Evolutionary conservation across 345 rosid genomes (phyloP), one percentile per base, ranked within the genome.

Genomic region (Rubroshorea leprosula): DNA sequence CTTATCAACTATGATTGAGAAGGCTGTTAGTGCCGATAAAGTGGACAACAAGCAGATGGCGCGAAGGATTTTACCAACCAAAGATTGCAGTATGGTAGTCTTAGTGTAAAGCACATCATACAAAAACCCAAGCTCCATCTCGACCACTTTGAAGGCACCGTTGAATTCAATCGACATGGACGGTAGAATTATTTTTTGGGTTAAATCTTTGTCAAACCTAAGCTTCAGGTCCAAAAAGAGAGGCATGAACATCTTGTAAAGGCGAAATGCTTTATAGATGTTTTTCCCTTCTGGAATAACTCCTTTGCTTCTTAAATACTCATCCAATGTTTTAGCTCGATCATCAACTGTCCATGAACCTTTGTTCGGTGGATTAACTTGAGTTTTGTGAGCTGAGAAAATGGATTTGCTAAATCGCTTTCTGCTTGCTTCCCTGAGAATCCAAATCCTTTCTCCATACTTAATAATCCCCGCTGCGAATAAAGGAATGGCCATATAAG

Each of bases 81-180:
- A 27, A 17, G 23, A 6, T 0, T 21, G 62, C 53, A 59, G 1
- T 13, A 1, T 47, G 14, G 56, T 23, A 82, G 19, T 76, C 68
- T 84, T 84, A 58, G 83, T 84, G 67, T 73, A 76, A 13, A 79
- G 59, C 61, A 55, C 22, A 45, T 79, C 85, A 25, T 69, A 81
- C 39, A 81, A 55, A 58, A 83, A 71, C 31, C 68, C 55, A 0
- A 81, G 75, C 57, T 74, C 83, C 12, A 55, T 67, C 57, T 75
- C 84, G 1, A 77, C 55, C 22, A 84, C 23, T 11, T 56, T 51
- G 49, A 79, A 67, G 14, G 78, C 84, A 0, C 58, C 63, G 52
- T 67, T 71, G 9, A n/a, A n/a, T n/a, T n/a, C n/a, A n/a, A n/a
- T n/a, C n/a, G n/a, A n/a, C n/a, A n/a, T n/a, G n/a, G n/a, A n/a